Conservation (phyloP, 176 grass and related monocot genomes). For the Zea luxurians region DNA sequence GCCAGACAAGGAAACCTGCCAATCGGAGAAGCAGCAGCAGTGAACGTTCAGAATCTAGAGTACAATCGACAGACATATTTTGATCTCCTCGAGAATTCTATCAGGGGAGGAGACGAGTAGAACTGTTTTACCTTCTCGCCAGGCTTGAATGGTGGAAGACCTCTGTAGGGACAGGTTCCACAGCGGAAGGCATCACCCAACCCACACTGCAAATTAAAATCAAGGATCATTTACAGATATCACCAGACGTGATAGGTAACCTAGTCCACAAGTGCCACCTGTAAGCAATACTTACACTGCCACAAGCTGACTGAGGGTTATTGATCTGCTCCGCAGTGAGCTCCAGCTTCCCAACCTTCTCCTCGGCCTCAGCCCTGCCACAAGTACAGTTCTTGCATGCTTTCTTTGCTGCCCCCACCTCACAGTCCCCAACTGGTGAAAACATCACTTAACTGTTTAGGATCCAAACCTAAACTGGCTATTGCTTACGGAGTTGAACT, state of each 20-base stretch:
- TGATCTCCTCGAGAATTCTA: not conserved
- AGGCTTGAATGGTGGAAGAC: constrained; percentile 73
- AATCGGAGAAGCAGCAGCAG: not conserved
- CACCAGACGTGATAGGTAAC: not conserved
- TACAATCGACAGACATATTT: not conserved
- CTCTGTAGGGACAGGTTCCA: constrained; percentile 80
- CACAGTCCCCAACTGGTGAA: constrained; percentile 75
- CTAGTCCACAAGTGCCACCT: not conserved
- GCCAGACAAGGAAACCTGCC: constrained; percentile 54
- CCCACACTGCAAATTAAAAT: constrained; percentile 57
- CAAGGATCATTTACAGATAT: constrained; percentile 2
- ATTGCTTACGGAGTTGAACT: not conserved
- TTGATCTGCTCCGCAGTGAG: constrained; percentile 81
- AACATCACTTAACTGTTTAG: constrained; percentile 26
- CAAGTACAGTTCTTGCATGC: constrained; percentile 97
- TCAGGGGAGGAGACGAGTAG: not conserved
- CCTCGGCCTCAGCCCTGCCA: constrained; percentile 82
- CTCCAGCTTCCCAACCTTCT: constrained; percentile 79
- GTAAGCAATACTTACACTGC: constrained; percentile 53
- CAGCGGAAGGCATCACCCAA: constrained; percentile 93
- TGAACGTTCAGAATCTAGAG: not conserved
- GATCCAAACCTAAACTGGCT: not conserved
- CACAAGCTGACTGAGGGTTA: constrained; percentile 87
- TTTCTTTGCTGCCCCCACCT: constrained; percentile 77
- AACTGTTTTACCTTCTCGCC: constrained; percentile 72